phyloP scores from a whole-genome alignment of 2,329 filamentous ascomycete genomes.

The Blastomyces percursus region DNA sequence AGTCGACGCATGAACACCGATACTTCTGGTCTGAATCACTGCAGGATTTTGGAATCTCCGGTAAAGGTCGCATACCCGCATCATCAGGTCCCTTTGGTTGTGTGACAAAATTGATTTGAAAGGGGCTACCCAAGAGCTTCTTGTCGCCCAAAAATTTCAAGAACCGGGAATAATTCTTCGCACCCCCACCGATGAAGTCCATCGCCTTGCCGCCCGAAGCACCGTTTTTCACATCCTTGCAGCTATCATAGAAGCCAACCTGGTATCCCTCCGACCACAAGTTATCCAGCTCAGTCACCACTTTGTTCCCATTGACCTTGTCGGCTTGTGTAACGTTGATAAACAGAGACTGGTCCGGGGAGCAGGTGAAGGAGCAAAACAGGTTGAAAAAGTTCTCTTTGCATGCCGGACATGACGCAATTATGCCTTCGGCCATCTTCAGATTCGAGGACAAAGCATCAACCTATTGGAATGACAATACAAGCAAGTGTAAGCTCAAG shows the following conservation, averaged over 20 bases:
- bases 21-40: constrained; percentile 79
- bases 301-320: constrained; percentile 43
- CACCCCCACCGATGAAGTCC: constrained; percentile 89
- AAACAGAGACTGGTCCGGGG: constrained; percentile 89
- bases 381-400: constrained; percentile 98
- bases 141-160: constrained; percentile 89
- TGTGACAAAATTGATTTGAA: constrained; percentile 88
- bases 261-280: constrained; percentile 76
- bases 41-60: constrained; percentile 71
- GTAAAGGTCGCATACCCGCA: constrained; percentile 57
- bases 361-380: constrained; percentile 97
- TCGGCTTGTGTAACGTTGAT: constrained; percentile 76
- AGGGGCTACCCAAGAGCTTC: constrained; percentile 80
- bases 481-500: neutral
- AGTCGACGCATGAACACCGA: constrained; percentile 89
- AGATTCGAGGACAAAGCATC: constrained; percentile 72
- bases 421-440: constrained; percentile 74
- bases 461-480: constrained; percentile 42
- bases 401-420: constrained; percentile 90
- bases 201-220: constrained; percentile 89
- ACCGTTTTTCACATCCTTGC: constrained; percentile 97
- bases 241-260: constrained; percentile 85
- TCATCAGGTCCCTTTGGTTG: constrained; percentile 47
- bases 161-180: constrained; percentile 77
- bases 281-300: constrained; percentile 87